A percentile compares a stretch with the other conserved stretches of the same genome.
phyloP scores from a whole-genome alignment of 768 basidiomycete species.

The Rickenella mellea region DNA sequence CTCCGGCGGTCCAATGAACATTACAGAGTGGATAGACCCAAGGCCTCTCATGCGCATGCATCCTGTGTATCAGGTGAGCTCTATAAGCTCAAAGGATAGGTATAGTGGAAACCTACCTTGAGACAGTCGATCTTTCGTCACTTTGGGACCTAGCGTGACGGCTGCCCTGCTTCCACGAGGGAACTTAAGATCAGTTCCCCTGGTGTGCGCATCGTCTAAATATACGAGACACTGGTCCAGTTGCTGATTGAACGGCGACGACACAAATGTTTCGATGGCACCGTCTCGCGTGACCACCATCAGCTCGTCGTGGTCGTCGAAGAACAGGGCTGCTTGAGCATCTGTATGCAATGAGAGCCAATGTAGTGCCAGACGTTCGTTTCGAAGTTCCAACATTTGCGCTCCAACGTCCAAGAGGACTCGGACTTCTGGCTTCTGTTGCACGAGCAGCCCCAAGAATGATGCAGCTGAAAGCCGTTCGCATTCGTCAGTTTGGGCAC shows the following conservation, averaged over 20 bases:
- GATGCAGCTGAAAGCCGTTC: too few species aligned
- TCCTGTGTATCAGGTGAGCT: slow-evolving; percentile 21
- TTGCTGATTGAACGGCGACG: slow-evolving; percentile 27
- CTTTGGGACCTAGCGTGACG: slow-evolving; percentile 39
- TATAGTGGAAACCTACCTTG: slow-evolving; percentile 28
- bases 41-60: slow-evolving; percentile 47
- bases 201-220: slow-evolving; percentile 43
- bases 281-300: slow-evolving; percentile 27
- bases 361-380: neutral
- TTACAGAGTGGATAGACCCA: slow-evolving; percentile 34
- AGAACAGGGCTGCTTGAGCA: slow-evolving; percentile 28
- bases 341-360: neutral
- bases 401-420: slow-evolving; percentile 2
- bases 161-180: slow-evolving; percentile 31
- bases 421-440: slow-evolving; percentile 27
- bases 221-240: slow-evolving; percentile 34
- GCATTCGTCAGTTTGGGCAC: too few species aligned
- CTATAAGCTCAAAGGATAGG: neutral
- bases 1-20: slow-evolving; percentile 36
- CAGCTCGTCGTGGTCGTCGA: slow-evolving; percentile 27
- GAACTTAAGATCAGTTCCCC: slow-evolving; percentile 46
- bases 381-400: neutral
- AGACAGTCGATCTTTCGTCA: slow-evolving; percentile 41
- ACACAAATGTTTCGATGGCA: slow-evolving; percentile 21
- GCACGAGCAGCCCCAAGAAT: slow-evolving; percentile 24